These are phyloP conservation scores for Tulasnella sp. DNA, from an alignment of 768 basidiomycete species.

Conservation along the genomic window DNA sequence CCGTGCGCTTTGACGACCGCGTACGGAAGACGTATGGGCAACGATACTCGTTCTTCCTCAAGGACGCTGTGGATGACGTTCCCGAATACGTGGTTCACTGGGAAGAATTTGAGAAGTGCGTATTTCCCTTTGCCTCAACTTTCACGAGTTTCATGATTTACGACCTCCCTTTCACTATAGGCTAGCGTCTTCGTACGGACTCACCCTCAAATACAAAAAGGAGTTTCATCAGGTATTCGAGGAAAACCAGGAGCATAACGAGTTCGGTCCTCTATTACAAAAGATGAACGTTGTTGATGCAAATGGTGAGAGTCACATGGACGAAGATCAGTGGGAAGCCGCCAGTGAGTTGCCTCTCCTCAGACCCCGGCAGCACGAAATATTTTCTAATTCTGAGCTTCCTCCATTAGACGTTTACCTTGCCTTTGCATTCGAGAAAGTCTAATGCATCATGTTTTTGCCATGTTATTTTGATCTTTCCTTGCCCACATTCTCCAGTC, in stretches of 20 bases:
- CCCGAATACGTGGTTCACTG: conserved; percentile 96
- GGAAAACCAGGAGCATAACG: conserved; percentile 65
- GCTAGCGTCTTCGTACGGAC: conserved; percentile 69
- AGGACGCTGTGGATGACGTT: conserved; percentile 93
- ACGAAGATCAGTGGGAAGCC: conserved; percentile 94
- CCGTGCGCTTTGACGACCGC: conserved; percentile 72
- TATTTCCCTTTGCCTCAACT: conserved; percentile 10
- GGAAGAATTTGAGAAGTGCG: conserved; percentile 80
- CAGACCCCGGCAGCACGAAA: background rate
- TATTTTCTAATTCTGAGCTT: conserved; percentile 15
- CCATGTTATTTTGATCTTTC: too few species aligned
- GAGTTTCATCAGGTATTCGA: conserved; percentile 85
- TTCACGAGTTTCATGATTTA: background rate
- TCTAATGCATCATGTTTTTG: background rate
- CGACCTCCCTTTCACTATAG: conserved; percentile 31
- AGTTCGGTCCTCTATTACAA: conserved; percentile 73
- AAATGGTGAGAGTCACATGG: conserved; percentile 82
- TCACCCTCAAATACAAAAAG: conserved; percentile 64
- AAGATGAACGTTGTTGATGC: conserved; percentile 87
- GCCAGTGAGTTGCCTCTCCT: conserved; percentile 59
- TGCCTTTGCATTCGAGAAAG: conserved; percentile 78
- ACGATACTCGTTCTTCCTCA: conserved; percentile 85
- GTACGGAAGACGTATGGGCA: conserved; percentile 65
- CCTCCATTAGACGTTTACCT: conserved; percentile 68
- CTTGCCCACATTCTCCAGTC: too few species aligned